Evolutionary conservation across 768 basidiomycete genomes (phyloP), one percentile per base, ranked within the genome.

Genomic region (Collybia nuda): DNA sequence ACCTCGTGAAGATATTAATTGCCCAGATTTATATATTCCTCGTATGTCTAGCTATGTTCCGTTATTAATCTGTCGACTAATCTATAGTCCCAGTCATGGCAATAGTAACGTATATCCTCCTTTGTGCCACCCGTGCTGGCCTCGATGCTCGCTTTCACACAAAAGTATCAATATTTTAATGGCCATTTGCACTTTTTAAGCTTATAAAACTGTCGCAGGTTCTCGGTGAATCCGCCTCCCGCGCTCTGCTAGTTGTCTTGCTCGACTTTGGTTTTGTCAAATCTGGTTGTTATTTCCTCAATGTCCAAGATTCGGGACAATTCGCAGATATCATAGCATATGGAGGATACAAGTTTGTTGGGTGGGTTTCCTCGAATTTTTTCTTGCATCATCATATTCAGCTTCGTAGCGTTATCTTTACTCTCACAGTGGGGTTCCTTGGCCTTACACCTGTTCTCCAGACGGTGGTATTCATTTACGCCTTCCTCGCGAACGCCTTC

Each of bases 331-430:
- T 98, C 42, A 70, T 97, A 24, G 90, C 95, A 0, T 98, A 98
- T 63, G 90, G 88, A 4, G 96, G 97, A 0, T 98, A 98, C 72
- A 98, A 99, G 64, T 98, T 99, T 60, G 91, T 98, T 23, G 96
- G 93, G 93, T 93, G 56, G 23, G 85, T 71, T 2, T 1, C 18
- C 12, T 18, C 15, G 42, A 23, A 15, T 51, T 44, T 28, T 45
- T 28, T 12, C 24, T n/a, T 18, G 2, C 3, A 32, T 14, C 5
- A 14, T 45, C 14, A 11, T 35, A 15, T 2, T 38, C 32, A 26
- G 36, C 51, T 8, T 46, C 43, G 41, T 44, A 95, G 94, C 1
- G 91, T 98, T 36, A 95, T 97, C 57, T 68, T 87, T 11, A 85
- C 89, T 2, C 71, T 97, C n/a, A 65, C 90, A 1, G 82, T 81